phyloP scores from a whole-genome alignment of 371 early-diverging fungal genomes.

The Actinomortierella ambigua region DNA sequence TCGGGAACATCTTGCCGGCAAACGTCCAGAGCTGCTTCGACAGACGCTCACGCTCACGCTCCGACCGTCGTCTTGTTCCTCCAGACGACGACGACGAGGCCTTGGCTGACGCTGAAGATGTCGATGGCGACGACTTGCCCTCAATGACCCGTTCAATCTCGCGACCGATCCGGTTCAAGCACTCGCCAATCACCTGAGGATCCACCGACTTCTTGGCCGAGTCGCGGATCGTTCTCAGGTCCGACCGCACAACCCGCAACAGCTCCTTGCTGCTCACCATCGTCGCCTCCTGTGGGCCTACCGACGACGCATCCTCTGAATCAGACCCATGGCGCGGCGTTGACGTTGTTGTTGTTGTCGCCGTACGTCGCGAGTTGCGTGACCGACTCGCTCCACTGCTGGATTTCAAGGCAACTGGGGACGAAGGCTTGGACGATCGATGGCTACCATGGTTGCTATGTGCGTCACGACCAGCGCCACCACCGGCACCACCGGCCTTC shows the following conservation, averaged over 20 bases:
- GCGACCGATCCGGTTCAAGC: conserved; percentile 34
- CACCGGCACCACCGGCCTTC: too few species aligned
- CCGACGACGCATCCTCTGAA: conserved; percentile 16
- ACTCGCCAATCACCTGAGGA: conserved; percentile 41
- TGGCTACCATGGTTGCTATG: too few species aligned
- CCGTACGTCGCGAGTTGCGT: conserved; percentile 14
- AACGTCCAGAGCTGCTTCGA: conserved; percentile 44
- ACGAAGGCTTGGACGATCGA: too few species aligned
- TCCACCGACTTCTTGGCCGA: conserved; percentile 43
- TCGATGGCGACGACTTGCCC: conserved; percentile 11
- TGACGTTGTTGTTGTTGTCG: background rate
- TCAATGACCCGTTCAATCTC: conserved; percentile 40
- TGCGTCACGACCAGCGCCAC: too few species aligned
- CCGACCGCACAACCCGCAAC: conserved; percentile 31
- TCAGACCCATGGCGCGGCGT: conserved; percentile 16
- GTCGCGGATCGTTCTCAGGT: conserved; percentile 37
- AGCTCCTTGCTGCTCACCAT: conserved; percentile 23
- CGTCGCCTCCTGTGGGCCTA: conserved; percentile 23
- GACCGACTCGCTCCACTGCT: conserved; percentile 15
- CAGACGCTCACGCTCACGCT: conserved; percentile 39
- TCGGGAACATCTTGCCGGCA: conserved; percentile 45
- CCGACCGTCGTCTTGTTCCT: conserved; percentile 15
- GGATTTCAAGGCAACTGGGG: too few species aligned
- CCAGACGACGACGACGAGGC: too few species aligned
- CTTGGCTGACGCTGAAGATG: too few species aligned